Base-by-base conservation (phyloP, 2,329 filamentous ascomycete genomes). In the Colletotrichum spaethianum region DNA sequence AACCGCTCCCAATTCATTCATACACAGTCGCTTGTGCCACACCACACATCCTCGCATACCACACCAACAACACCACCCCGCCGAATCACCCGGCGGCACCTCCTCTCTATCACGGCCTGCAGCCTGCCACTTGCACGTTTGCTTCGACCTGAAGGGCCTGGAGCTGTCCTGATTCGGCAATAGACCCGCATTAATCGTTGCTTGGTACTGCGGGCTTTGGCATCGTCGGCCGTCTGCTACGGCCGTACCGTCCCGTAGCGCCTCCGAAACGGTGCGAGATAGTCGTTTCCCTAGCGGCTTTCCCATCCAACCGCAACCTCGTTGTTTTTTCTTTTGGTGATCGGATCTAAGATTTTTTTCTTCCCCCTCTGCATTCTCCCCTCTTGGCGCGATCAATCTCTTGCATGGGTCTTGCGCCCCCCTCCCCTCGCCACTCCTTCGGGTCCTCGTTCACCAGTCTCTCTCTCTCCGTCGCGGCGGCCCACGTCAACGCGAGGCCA, bases 181-280 rank as follows among this genome's bases (percentile, higher is more conserved):
- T 50, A 40, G 7, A 53, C 62, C 55, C 67, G 44, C 53, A 60
- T 26, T 16, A 46, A 28, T 40, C 67, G 18, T 26, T 23, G 56
- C 67, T 65, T 48, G 40, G 53, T 40, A 16, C 28, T 38, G 48
- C 36, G 31, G 33, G 28, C 40, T 55, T 46, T n/a, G 40, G 14
- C 42, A 57, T 33, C 55, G 18, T 26, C 55, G 33, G 40, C 56
- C 57, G 42, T n/a, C 28, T n/a, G 23, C 55, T 71, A 68, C 69
- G 69, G 69, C 69, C 69, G 69, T 68, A 71, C 20, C 56, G 57
- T 67, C 28, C 26, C 38, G 48, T 28, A 36, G 23, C 36, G 11
- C n/a, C 48, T 33, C 38, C 55, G 28, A 40, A 61, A 40, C 68
- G 63, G 68, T 48, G 46, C 44, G 20, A 31, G 46, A 42, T 44